phyloP scores from a whole-genome alignment of 2,329 filamentous ascomycete genomes.

The Epichloe bromicola region DNA sequence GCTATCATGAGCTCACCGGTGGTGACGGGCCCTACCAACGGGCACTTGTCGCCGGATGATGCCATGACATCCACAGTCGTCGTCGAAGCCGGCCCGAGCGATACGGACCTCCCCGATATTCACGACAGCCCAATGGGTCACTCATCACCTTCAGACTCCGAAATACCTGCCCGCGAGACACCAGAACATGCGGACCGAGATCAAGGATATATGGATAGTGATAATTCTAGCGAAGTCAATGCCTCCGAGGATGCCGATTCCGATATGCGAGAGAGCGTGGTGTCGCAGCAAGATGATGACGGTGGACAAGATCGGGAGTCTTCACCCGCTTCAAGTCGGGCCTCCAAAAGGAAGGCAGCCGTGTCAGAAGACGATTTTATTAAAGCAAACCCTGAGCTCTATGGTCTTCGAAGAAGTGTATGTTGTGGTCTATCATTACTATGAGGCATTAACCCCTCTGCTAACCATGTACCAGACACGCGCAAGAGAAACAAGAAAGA shows the following conservation, averaged over 20 bases:
- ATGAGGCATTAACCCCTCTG: conserved; percentile 14
- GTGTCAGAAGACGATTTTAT: conserved; percentile 72
- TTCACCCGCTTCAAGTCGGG: conserved; percentile 57
- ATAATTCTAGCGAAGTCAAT: conserved; percentile 38
- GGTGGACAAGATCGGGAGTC: conserved; percentile 45
- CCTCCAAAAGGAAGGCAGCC: conserved; percentile 58
- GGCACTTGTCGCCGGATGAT: conserved; percentile 45
- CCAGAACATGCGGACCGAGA: conserved; percentile 27
- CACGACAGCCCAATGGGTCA: conserved; percentile 42
- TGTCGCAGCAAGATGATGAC: conserved; percentile 30
- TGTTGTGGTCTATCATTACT: conserved; percentile 22
- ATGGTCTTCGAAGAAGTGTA: conserved; percentile 88
- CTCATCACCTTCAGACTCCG: conserved; percentile 30
- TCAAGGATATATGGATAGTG: conserved; percentile 29
- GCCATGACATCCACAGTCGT: conserved; percentile 26
- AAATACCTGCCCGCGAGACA: conserved; percentile 26
- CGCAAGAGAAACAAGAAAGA: conserved; percentile 42
- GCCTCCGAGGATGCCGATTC: conserved; percentile 62
- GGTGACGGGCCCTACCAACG: conserved; percentile 51
- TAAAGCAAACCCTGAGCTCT: conserved; percentile 82
- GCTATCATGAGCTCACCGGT: conserved; percentile 51
- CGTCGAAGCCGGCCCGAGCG: conserved; percentile 26
- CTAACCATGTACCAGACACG: conserved; percentile 31
- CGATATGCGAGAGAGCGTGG: conserved; percentile 51
- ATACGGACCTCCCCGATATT: conserved; percentile 66